Evolutionary conservation across 2,329 filamentous ascomycete genomes (phyloP).

Genomic region (Nannizziopsis barbatae): DNA sequence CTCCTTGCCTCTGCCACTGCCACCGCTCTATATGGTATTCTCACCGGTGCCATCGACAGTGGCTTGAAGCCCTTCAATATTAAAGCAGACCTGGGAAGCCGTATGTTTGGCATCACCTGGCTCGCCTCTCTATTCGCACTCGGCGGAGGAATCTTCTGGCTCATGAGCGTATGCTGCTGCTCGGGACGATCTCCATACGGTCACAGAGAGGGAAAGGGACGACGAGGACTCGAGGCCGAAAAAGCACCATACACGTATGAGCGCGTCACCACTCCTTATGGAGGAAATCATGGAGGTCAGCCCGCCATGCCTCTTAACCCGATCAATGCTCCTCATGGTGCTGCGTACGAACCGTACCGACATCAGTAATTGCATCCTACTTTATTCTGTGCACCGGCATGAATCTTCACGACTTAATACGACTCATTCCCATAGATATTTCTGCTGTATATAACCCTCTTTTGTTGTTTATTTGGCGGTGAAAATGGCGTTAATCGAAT

Average conservation of each 20-base stretch:
- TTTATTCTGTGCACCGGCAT: too few species aligned
- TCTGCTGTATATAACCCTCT: too few species aligned
- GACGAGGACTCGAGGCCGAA: slow-evolving; percentile 41
- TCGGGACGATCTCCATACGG: slow-evolving; percentile 49
- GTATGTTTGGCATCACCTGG: slow-evolving; percentile 65
- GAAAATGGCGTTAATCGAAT: not conserved
- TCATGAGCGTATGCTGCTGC: slow-evolving; percentile 87
- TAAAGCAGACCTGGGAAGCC: slow-evolving; percentile 52
- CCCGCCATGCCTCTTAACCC: slow-evolving; percentile 10
- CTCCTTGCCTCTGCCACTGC: slow-evolving; percentile 59
- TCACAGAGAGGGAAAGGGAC: slow-evolving; percentile 28
- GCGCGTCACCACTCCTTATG: slow-evolving; percentile 34
- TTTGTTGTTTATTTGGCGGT: not conserved
- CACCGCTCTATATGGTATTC: slow-evolving; percentile 59
- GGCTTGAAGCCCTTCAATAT: slow-evolving; percentile 63
- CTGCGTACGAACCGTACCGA: slow-evolving; percentile 17
- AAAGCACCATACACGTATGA: slow-evolving; percentile 54
- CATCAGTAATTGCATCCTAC: not conserved
- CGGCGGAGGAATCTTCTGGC: slow-evolving; percentile 75
- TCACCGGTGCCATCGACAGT: slow-evolving; percentile 57
- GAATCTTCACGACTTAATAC: too few species aligned
- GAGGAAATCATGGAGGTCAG: slow-evolving; percentile 3
- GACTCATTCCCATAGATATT: too few species aligned
- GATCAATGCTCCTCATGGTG: slow-evolving; percentile 12
- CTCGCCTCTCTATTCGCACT: slow-evolving; percentile 67